phyloP scores from a whole-genome alignment of 2,329 filamentous ascomycete genomes.

The Verticillium nubilum region DNA sequence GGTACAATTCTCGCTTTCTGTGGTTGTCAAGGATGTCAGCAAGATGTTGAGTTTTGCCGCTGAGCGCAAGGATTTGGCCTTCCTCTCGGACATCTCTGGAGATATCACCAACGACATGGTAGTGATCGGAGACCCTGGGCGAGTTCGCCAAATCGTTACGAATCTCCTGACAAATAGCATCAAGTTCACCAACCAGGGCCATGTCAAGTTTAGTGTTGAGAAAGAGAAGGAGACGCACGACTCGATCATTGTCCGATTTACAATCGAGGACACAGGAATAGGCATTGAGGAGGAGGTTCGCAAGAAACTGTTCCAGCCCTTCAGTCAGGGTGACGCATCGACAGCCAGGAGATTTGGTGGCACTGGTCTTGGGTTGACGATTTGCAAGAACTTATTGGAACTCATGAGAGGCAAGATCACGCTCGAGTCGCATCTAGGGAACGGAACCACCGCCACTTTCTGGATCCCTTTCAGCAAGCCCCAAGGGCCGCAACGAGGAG shows the following conservation, averaged over 20 bases:
- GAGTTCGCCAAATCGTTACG: constrained; percentile 77
- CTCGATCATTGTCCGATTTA: constrained; percentile 62
- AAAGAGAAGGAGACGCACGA: constrained; percentile 61
- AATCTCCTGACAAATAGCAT: constrained; percentile 74
- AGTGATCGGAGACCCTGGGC: constrained; percentile 80
- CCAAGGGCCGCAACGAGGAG: constrained; percentile 38
- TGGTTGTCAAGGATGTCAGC: constrained; percentile 72
- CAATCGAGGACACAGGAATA: constrained; percentile 73
- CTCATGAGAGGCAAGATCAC: constrained; percentile 74
- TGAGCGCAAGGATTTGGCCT: constrained; percentile 70
- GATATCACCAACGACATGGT: constrained; percentile 64
- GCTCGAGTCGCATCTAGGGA: constrained; percentile 60
- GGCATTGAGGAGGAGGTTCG: constrained; percentile 75
- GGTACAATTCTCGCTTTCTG: constrained; percentile 70
- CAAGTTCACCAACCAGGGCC: constrained; percentile 67
- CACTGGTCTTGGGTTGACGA: constrained; percentile 72
- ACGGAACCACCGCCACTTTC: constrained; percentile 70
- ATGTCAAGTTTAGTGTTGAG: constrained; percentile 60
- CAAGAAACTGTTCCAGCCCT: constrained; percentile 70
- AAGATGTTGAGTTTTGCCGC: constrained; percentile 87
- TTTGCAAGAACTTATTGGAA: constrained; percentile 75
- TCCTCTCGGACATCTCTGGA: constrained; percentile 58
- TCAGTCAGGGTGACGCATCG: constrained; percentile 76
- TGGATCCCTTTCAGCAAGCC: constrained; percentile 73
- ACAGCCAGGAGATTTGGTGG: constrained; percentile 75